Conservation (phyloP, 257 asterid genomes). For the Leonotis leonurus region DNA sequence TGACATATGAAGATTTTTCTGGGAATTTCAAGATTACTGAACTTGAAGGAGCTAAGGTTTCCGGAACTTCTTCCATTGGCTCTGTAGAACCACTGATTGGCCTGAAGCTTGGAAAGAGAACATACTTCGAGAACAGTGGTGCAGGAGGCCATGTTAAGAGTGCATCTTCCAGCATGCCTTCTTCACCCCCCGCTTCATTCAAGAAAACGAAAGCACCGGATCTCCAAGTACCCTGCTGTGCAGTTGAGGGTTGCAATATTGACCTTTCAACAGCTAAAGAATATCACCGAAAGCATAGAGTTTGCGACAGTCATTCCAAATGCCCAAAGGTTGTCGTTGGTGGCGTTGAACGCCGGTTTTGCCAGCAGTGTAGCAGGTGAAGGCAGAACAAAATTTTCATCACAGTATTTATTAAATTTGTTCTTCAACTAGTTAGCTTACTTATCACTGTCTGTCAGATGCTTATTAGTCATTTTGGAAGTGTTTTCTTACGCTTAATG, state of each 20-base stretch:
- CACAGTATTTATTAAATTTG: background rate
- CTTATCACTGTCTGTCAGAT: background rate
- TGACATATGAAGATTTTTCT: constrained; percentile 31
- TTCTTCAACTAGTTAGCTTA: background rate
- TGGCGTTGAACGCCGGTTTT: constrained; percentile 77
- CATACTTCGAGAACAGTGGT: constrained; percentile 56
- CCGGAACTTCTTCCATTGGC: constrained; percentile 46
- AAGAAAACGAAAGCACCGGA: constrained; percentile 49
- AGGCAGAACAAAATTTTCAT: background rate
- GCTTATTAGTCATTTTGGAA: background rate
- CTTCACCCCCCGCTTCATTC: constrained; percentile 27
- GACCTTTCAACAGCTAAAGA: constrained; percentile 81
- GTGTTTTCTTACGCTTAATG: background rate
- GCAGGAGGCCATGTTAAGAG: constrained; percentile 40
- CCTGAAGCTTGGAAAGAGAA: constrained; percentile 79
- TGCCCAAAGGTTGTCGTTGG: constrained; percentile 58
- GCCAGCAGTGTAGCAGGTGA: constrained; percentile 99
- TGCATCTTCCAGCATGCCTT: constrained; percentile 37
- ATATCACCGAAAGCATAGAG: constrained; percentile 82
- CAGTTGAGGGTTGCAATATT: constrained; percentile 75
- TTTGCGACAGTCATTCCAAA: constrained; percentile 78
- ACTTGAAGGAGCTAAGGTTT: constrained; percentile 19
- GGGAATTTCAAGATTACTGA: constrained; percentile 19
- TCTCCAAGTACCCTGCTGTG: constrained; percentile 41
- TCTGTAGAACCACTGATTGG: constrained; percentile 55